Percentiles rank a stretch among this genome's conserved stretches.
Conservation (phyloP, 805 yeast genomes). For the Barnettozyma salicaria region DNA sequence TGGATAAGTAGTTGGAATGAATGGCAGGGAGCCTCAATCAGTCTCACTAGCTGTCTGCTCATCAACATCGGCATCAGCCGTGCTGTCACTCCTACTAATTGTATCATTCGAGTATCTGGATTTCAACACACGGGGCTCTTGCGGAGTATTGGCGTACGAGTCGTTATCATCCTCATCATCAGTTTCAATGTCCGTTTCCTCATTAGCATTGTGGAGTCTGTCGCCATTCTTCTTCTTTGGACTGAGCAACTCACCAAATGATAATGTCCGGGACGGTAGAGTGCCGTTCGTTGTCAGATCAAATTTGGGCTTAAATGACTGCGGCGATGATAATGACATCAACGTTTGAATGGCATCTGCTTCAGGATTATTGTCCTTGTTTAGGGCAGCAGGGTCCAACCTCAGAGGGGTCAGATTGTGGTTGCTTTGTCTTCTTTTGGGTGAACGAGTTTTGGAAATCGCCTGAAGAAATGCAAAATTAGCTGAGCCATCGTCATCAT, state of each 20-base stretch:
- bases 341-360: constrained; percentile 37
- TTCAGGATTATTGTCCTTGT: constrained; percentile 24
- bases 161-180: constrained; percentile 9
- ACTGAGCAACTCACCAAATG: constrained; percentile 19
- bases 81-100: neutral
- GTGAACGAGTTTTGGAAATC: constrained; percentile 28
- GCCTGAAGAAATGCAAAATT: constrained; percentile 36
- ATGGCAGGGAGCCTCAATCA: too few species aligned
- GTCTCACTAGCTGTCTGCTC: constrained; percentile 2
- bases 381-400: constrained; percentile 6
- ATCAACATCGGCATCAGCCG: neutral
- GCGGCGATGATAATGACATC: constrained; percentile 36
- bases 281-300: neutral
- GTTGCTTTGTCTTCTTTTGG: constrained; percentile 21
- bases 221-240: constrained; percentile 11
- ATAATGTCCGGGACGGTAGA: constrained; percentile 20
- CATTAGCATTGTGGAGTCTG: constrained; percentile 14
- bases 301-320: constrained; percentile 9
- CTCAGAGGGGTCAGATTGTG: constrained; percentile 6
- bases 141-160: neutral
- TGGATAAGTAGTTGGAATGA: too few species aligned
- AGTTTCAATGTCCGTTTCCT: constrained; percentile 16
- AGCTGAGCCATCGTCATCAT: constrained; percentile 30
- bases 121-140: neutral
- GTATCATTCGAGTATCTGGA: neutral